Evolutionary conservation across 129 eudicot species (phyloP).

Genomic region (Helianthus tuberosus): DNA sequence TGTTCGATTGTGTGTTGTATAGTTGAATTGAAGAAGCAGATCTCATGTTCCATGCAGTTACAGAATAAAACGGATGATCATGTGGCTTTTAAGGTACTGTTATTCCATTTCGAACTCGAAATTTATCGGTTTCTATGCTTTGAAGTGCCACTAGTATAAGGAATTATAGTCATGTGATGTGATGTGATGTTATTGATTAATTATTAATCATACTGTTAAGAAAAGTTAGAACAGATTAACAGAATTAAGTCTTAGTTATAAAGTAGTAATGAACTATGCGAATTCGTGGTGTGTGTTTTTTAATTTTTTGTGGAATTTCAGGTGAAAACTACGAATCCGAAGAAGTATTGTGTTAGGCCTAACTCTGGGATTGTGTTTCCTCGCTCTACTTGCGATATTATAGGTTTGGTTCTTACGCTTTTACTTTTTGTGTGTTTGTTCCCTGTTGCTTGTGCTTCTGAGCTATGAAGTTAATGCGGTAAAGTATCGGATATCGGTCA

Average conservation of each 20-base stretch:
- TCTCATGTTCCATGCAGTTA: constrained; percentile 74
- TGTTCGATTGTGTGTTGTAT: background rate
- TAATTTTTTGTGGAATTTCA: constrained; percentile 34
- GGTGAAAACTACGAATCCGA: constrained; percentile 93
- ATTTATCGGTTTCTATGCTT: background rate
- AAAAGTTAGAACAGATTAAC: too few species aligned
- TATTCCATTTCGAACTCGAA: background rate
- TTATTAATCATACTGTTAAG: too few species aligned
- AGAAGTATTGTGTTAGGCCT: constrained; percentile 88
- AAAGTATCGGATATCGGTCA: too few species aligned
- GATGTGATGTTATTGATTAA: too few species aligned
- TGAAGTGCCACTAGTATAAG: too few species aligned
- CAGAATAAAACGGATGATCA: constrained; percentile 59
- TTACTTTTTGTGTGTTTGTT: background rate
- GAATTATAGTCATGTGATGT: too few species aligned
- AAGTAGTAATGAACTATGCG: too few species aligned
- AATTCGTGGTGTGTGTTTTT: too few species aligned
- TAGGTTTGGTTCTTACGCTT: constrained; percentile 40
- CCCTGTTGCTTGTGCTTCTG: too few species aligned
- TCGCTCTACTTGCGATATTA: constrained; percentile 72
- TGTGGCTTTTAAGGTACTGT: constrained; percentile 88
- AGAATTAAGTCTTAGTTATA: too few species aligned
- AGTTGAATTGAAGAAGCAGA: constrained; percentile 95
- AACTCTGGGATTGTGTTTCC: constrained; percentile 81
- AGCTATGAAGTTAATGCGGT: too few species aligned